Conservation (phyloP, 2,329 filamentous ascomycete species). For the Epichloe sylvatica region DNA sequence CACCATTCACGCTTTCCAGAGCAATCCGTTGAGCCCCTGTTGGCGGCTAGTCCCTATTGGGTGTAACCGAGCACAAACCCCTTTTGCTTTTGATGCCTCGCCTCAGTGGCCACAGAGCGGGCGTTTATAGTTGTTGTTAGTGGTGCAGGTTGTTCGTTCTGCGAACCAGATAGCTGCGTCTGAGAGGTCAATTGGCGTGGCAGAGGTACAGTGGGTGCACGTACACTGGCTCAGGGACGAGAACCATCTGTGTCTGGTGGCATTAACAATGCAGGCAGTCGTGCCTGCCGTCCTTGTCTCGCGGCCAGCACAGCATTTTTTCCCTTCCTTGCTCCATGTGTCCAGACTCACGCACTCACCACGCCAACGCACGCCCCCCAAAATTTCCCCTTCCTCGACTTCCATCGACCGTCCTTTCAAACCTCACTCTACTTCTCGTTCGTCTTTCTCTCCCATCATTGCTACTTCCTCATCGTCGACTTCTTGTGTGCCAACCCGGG, state of each 20-base stretch:
- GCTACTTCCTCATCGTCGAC: slow-evolving; percentile 21
- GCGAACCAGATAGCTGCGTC: neutral
- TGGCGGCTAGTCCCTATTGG: slow-evolving; percentile 9
- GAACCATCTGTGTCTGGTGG: neutral
- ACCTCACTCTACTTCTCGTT: slow-evolving; percentile 11
- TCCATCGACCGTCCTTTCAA: slow-evolving; percentile 6
- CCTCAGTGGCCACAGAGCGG: slow-evolving; percentile 11
- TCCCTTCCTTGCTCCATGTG: slow-evolving; percentile 12
- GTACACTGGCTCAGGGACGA: neutral
- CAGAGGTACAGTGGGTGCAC: neutral
- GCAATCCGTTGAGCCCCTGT: neutral
- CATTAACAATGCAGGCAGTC: neutral
- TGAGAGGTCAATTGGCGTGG: neutral
- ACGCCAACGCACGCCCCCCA: slow-evolving; percentile 8
- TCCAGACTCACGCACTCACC: slow-evolving; percentile 6
- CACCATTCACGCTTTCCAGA: neutral
- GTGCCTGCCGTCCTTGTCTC: slow-evolving; percentile 3
- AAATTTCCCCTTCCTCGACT: slow-evolving; percentile 14
- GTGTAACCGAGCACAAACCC: slow-evolving; percentile 21
- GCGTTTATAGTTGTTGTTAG: neutral
- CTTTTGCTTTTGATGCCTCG: slow-evolving; percentile 15
- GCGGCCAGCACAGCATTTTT: slow-evolving; percentile 20
- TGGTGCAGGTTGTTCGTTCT: neutral
- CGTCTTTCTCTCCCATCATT: slow-evolving; percentile 19
- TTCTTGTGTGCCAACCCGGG: slow-evolving; percentile 5